A percentile compares a stretch with the other conserved stretches of the same genome.
These are phyloP conservation scores for Nannochloropsis oceanica DNA, from an alignment of 108 stramenopile genomes.

Conservation along the genomic window DNA sequence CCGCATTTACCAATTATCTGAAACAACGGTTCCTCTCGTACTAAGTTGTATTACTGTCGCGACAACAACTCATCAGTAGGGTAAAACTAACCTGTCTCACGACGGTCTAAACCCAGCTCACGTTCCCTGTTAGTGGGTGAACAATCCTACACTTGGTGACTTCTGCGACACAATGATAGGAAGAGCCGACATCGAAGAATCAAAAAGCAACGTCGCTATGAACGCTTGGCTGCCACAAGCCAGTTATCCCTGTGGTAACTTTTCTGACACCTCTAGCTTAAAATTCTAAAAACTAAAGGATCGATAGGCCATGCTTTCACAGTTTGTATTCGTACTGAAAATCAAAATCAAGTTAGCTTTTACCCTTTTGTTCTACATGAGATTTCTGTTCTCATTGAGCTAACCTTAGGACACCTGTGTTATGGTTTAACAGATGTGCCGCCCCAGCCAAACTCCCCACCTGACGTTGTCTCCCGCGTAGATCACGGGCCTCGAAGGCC, in stretches of 20 bases:
- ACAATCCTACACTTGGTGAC: constrained; percentile 91
- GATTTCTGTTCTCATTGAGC: no score
- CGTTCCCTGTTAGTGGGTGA: constrained; percentile 90
- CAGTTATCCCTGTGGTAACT: constrained; percentile 97
- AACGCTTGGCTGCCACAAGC: constrained; percentile 66
- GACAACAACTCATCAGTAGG: constrained; percentile 75
- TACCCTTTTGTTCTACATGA: no score
- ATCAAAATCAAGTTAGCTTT: no score
- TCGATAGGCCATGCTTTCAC: constrained; percentile 92
- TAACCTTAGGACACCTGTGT: no score
- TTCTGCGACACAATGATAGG: constrained; percentile 90
- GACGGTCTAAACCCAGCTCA: constrained; percentile 95
- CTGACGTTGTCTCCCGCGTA: no score
- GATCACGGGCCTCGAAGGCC: no score
- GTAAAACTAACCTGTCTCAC: constrained; percentile 94
- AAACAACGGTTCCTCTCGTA: constrained; percentile 97
- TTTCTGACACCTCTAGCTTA: constrained; percentile 93
- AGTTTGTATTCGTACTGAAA: constrained; percentile 88
- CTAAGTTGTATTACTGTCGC: constrained; percentile 92
- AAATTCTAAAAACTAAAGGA: constrained; percentile 87
- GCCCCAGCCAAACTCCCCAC: no score
- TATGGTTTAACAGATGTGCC: no score
- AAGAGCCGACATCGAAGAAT: constrained; percentile 81
- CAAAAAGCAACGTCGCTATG: constrained; percentile 68
- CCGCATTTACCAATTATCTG: constrained; percentile 76